Evolutionary conservation across 2,329 filamentous ascomycete species (phyloP), one percentile per base, ranked within the genome.

Genomic region (Colletotrichum tofieldiae): DNA sequence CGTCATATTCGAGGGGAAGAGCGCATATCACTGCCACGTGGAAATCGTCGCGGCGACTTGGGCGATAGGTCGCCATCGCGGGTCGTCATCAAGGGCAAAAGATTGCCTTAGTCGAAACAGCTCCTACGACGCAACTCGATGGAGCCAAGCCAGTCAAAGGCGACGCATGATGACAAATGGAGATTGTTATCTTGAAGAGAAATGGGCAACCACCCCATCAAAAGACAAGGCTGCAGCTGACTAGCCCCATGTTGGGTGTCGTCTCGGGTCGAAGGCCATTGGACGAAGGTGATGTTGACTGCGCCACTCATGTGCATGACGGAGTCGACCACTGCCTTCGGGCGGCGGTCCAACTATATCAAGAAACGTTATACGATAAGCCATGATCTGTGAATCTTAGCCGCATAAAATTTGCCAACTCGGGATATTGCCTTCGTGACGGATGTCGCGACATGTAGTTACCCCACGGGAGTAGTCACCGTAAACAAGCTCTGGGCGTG

Each of bases 11-110:
- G 8, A 70, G 49, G 0, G 66, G 18, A 2, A 75, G 55, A 0
- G 73, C 67, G 29, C 73, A 75, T 0, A 72, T 68, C 3, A 75
- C 35, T 6, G 71, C 73, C 1, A 71, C 39, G 2, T 23, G 11
- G 49, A 72, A 75, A 14, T 73, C 67, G 7, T 65, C 18, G 2
- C 65, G 68, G 9, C 72, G 9, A 14, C n/a, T 49, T 26, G 45
- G n/a, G 11, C n/a, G n/a, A 49, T 26, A 23, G 20, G 45, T 49
- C 45, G 45, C 45, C 45, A 49, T 49, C n/a, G 45, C 45, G 6
- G 18, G 18, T 45, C 5, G 43, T 45, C 43, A 18, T 6, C 41
- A 45, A 45, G 43, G 3, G 12, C 43, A 16, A 18, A 45, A 45
- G 6, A 20, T n/a, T 45, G 7, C 20, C 43, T 45, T n/a, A 16